Conservation (phyloP, 345 rosid genomes). For the Eucalyptus sideroxylon region DNA sequence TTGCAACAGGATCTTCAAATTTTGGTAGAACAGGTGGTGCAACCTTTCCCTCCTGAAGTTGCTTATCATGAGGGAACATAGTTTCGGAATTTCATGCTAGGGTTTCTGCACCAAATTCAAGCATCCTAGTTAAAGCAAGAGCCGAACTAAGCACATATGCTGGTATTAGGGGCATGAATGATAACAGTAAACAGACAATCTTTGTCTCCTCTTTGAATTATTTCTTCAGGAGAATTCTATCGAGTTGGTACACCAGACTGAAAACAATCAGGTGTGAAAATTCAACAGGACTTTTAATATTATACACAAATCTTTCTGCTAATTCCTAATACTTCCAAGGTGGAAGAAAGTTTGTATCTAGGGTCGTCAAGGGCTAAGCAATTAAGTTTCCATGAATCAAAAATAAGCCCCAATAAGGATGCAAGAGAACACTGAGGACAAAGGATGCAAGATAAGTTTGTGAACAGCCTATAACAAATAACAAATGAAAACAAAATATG, state of each 20-base stretch:
- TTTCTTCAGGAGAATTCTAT: not conserved
- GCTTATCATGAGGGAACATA: slow-evolving; percentile 95
- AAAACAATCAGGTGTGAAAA: not conserved
- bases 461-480: not conserved
- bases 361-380: not conserved
- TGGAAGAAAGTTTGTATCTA: not conserved
- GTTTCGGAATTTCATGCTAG: slow-evolving; percentile 76
- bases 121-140: not conserved
- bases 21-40: slow-evolving; percentile 82
- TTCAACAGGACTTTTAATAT: not conserved
- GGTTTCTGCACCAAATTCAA: slow-evolving; percentile 29
- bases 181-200: not conserved
- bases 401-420: not conserved
- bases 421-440: not conserved
- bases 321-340: not conserved
- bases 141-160: not conserved
- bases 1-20: slow-evolving; percentile 73
- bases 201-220: not conserved
- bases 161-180: not conserved
- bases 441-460: not conserved
- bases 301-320: not conserved
- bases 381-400: not conserved
- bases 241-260: not conserved
- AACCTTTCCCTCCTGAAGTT: slow-evolving; percentile 82
- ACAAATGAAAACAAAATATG: not conserved